Evolutionary conservation across 1,284 basidiomycete genomes (phyloP), one percentile per base, ranked within the genome.

Genomic region (Leccinum proliferum): DNA sequence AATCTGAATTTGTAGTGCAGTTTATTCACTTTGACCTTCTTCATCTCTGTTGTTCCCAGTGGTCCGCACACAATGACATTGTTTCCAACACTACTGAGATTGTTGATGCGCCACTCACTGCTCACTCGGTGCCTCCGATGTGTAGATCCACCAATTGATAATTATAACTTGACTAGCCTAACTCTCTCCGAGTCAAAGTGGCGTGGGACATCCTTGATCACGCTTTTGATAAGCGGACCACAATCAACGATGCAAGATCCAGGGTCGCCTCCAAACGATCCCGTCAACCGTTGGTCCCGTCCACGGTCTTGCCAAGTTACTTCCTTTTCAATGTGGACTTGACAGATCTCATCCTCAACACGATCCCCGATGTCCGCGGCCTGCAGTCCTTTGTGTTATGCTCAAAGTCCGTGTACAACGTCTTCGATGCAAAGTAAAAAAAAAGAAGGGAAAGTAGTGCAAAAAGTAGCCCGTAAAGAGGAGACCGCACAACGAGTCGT

Each of bases 371-470:
- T 61, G 72, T 77, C 39, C n/a, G 57, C 11, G 68, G 68, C 11
- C 66, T 78, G 18, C 58, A 65, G 8, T 67, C 71, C 2, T 63
- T 68, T 32, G 69, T 77, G 58, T 68, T 72, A 5, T 64, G 71
- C 12, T 76, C 73, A 32, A 78, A 75, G 61, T 58, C 60, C 8
- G 61, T 76, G 55, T 70, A 78, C 60, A 60, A 66, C 37, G 71
- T 76, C 64, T 80, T 75, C 62, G 60, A 70, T 37, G 52, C 21
- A 21, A 21, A 21, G 21, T 21, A 21, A 21, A 21, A 21, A 39
- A 79, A 84, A 88, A 98, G 84, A 99, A 99, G 10, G 96, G 96
- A 71, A 94, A 82, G 77, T 96, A 98, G 79, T 98, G 96, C 55
- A 98, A 72, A n/a, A 80, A 81, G 94, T 96, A 98, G 59, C 93